phyloP scores from a whole-genome alignment of 192 early-diverging fungal genomes.

The Podila verticillata region DNA sequence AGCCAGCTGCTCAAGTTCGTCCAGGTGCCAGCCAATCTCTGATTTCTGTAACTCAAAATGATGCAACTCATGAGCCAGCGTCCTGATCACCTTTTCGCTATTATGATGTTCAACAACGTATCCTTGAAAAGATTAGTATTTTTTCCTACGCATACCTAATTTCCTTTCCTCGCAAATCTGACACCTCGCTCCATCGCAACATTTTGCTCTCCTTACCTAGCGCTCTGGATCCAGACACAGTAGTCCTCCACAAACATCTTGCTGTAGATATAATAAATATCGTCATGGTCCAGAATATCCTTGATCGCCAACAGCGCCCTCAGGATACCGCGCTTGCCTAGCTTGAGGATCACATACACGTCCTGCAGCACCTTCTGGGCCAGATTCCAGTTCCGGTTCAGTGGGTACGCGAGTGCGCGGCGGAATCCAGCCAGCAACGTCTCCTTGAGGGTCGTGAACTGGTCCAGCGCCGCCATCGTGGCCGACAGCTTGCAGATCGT shows the following conservation, averaged over 20 bases:
- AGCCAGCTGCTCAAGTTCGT: constrained; percentile 80
- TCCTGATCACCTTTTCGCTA: constrained; percentile 76
- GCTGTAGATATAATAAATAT: constrained; percentile 88
- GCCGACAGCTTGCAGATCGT: constrained; percentile 86
- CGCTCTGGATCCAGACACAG: constrained; percentile 92
- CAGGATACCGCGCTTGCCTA: constrained; percentile 84
- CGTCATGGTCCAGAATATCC: constrained; percentile 84
- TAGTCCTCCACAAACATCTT: constrained; percentile 95
- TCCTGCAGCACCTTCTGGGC: constrained; percentile 81
- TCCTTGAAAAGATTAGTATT: too few relatives aligned
- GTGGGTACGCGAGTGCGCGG: constrained; percentile 87
- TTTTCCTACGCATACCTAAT: too few relatives aligned
- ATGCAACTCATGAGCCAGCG: constrained; percentile 85
- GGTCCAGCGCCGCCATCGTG: constrained; percentile 82
- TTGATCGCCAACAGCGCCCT: constrained; percentile 84
- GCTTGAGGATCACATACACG: constrained; percentile 80
- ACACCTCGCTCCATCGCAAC: too few relatives aligned
- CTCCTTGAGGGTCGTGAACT: constrained; percentile 71
- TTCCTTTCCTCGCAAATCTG: too few relatives aligned
- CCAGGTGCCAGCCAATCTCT: constrained; percentile 80
- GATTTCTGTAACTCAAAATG: constrained; percentile 73
- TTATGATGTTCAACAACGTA: not conserved
- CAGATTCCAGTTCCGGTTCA: constrained; percentile 85
- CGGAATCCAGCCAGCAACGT: constrained; percentile 73
- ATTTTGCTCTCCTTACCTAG: constrained; percentile 56